Conservation (phyloP, 2,329 filamentous ascomycete species). For the Sclerotinia spermophila region DNA sequence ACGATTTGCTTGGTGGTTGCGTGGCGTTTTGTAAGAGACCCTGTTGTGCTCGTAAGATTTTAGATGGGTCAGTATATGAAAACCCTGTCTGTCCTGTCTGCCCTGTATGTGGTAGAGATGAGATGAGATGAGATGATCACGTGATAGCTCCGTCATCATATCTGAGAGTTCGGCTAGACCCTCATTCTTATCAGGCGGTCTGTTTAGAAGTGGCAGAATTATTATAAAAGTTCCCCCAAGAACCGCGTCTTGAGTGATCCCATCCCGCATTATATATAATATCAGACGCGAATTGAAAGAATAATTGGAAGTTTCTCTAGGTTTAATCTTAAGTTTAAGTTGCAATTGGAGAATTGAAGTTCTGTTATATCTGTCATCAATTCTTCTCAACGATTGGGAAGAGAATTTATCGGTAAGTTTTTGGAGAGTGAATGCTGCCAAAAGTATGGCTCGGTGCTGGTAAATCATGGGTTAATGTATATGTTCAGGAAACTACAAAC, state of each 20-base stretch:
- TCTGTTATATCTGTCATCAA: neutral
- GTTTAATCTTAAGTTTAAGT: neutral
- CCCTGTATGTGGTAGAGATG: no score
- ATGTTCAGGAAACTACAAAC: neutral
- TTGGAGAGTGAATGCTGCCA: neutral
- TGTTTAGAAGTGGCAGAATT: neutral
- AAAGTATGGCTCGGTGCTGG: neutral
- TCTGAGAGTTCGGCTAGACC: neutral
- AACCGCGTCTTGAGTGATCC: neutral
- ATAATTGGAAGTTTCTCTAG: neutral
- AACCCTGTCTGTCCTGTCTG: neutral
- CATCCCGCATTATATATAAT: neutral
- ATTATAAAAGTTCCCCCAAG: neutral
- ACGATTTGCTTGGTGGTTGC: neutral
- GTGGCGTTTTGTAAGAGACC: neutral
- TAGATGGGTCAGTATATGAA: neutral
- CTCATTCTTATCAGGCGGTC: conserved; percentile 1
- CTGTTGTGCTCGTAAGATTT: neutral
- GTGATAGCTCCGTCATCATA: neutral
- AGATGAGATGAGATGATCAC: neutral
- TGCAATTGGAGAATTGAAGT: neutral
- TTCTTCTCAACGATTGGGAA: neutral
- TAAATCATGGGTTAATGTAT: neutral
- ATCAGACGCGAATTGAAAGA: neutral
- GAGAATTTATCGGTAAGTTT: neutral